Evolutionary conservation across 345 rosid species (phyloP).

Genomic region (Corchorus capsularis): DNA sequence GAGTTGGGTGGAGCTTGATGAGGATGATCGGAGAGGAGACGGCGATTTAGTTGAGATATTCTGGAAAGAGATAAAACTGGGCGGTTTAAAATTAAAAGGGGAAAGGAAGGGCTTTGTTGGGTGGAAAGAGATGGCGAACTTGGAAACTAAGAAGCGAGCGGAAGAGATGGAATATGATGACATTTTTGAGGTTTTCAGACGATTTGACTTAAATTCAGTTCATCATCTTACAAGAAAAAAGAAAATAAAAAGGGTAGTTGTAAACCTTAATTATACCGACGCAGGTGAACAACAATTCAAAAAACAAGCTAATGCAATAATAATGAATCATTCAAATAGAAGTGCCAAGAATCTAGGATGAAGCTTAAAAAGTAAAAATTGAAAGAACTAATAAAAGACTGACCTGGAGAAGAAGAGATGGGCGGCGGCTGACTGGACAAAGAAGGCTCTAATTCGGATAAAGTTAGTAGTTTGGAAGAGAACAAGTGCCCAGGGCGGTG

Average conservation of each 20-base stretch:
- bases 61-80: slow-evolving; percentile 41
- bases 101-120: slow-evolving; percentile 10
- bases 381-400: no score
- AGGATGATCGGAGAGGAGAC: slow-evolving; percentile 28
- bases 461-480: no score
- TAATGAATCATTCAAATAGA: no score
- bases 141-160: slow-evolving; percentile 42
- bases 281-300: background rate
- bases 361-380: no score
- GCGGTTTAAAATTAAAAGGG: slow-evolving; percentile 25
- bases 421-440: no score
- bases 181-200: background rate
- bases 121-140: slow-evolving; percentile 30
- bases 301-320: background rate
- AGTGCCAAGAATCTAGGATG: no score
- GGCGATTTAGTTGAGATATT: slow-evolving; percentile 32
- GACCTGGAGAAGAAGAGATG: no score
- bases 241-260: background rate
- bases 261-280: background rate
- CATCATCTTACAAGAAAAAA: no score
- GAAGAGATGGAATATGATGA: slow-evolving; percentile 28
- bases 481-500: no score
- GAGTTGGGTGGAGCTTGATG: slow-evolving; percentile 43
- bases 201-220: background rate
- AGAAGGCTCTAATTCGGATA: no score